Conservation (phyloP, 2,329 filamentous ascomycete genomes). For the Claviceps sp. region DNA sequence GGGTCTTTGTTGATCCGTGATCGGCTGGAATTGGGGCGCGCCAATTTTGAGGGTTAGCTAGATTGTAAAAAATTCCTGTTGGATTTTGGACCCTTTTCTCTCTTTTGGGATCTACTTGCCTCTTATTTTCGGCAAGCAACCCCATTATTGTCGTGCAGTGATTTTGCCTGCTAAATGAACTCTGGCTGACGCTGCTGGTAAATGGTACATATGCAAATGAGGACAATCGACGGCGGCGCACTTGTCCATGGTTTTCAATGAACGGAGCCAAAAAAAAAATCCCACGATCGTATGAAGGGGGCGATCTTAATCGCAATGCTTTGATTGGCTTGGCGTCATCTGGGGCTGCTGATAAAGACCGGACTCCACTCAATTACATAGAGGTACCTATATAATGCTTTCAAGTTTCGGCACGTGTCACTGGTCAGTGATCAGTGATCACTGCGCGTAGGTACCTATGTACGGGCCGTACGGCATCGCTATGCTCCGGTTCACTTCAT, state of each 20-base stretch:
- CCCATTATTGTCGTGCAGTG: slow-evolving; percentile 18
- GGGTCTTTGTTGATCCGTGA: slow-evolving; percentile 77
- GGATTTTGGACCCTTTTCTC: neutral
- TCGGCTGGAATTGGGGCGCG: slow-evolving; percentile 13
- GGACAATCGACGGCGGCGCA: neutral
- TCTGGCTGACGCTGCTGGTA: too few species aligned
- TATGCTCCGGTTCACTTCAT: too few species aligned
- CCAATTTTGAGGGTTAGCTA: neutral
- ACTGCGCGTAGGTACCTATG: too few species aligned
- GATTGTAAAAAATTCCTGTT: neutral
- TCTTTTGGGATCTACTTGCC: slow-evolving; percentile 10
- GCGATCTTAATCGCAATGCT: neutral
- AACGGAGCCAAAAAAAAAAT: neutral
- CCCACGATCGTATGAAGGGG: neutral
- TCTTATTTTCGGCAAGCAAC: slow-evolving; percentile 23
- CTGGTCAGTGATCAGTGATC: too few species aligned
- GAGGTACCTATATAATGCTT: too few species aligned
- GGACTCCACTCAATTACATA: neutral
- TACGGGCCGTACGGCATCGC: too few species aligned
- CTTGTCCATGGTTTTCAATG: neutral
- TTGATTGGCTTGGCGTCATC: neutral
- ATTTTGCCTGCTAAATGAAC: neutral
- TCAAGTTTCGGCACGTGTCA: too few species aligned
- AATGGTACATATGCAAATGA: neutral
- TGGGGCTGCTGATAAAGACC: neutral